Base-by-base conservation (phyloP, 345 rosid genomes). In the Alliaria petiolata region DNA sequence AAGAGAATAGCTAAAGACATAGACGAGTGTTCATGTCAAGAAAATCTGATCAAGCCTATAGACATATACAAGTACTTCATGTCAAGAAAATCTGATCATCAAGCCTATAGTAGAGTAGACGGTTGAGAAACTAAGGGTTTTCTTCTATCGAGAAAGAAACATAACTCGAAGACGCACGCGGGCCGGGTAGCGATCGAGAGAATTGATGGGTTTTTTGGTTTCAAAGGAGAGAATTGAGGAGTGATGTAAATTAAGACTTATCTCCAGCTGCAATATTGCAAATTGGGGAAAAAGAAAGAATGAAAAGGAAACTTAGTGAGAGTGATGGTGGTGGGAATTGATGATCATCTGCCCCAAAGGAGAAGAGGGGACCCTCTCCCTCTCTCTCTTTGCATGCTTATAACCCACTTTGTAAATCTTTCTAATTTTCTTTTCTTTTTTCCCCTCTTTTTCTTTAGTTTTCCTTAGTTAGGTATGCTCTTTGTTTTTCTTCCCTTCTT, bases 1-100 rank as follows among this genome's bases (percentile, higher is more conserved):
- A 79, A 59, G 64, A 84, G 72, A 56, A 81, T 91, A 43, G 96
- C 99, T 3, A 80, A 88, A 71, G 95, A 93, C 54, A 75, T 67
- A 31, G 22, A 8, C 51, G 57, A 26, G 22, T 65, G 58, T 14
- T 65, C 62, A 34, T 2, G 4, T 19, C 60, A 66, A 50, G 59
- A 53, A 45, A 49, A 53, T 51, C 14, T 52, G 7, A 67, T 61
- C 79, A 76, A 68, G 42, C 19, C 1, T 26, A 53, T 22, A 46
- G 11, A 64, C 60, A 53, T 53, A 53, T 53, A 53, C 38, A 54
- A 31, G 39, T 54, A 38, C 25, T 54, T 54, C 63, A 52, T 33
- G 44, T 43, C 54, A 52, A 62, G 59, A 47, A 49, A 52, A 46
- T 12, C 16, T 45, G 26, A 57, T 56, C 72, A 74, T 22, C 25